phyloP scores from a whole-genome alignment of 371 early-diverging fungal genomes.

The Mortierella sp. region DNA sequence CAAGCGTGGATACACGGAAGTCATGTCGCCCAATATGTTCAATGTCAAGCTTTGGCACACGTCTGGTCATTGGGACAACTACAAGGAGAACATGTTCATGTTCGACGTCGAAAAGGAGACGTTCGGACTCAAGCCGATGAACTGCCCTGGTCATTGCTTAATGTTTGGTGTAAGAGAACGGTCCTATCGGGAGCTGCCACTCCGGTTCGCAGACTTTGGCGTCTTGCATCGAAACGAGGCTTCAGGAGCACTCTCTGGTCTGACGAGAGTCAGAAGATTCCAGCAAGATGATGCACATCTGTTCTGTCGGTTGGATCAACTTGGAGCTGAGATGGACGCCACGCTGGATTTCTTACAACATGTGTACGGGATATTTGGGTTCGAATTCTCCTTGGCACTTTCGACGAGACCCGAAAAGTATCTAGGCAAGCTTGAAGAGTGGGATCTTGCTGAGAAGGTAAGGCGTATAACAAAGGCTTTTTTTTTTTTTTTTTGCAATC shows the following conservation, averaged over 20 bases:
- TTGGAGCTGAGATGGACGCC: slow-evolving; percentile 81
- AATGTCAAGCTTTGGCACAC: slow-evolving; percentile 97
- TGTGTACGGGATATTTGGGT: slow-evolving; percentile 90
- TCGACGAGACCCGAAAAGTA: slow-evolving; percentile 96
- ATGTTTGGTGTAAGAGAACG: slow-evolving; percentile 95
- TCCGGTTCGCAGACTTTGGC: slow-evolving; percentile 99
- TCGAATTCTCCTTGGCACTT: slow-evolving; percentile 85
- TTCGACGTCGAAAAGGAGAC: slow-evolving; percentile 91
- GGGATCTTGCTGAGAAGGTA: slow-evolving; percentile 94
- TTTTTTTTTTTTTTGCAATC: not conserved
- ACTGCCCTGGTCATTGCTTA: slow-evolving; percentile 99
- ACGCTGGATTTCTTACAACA: slow-evolving; percentile 87
- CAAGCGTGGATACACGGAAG: slow-evolving; percentile 86
- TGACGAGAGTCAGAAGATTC: slow-evolving; percentile 99
- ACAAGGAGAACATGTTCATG: slow-evolving; percentile 98
- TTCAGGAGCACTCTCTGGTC: slow-evolving; percentile 96
- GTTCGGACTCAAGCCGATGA: slow-evolving; percentile 99
- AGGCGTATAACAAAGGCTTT: not conserved
- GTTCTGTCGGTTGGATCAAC: slow-evolving; percentile 92
- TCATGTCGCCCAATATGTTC: slow-evolving; percentile 98
- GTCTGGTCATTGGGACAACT: slow-evolving; percentile 99
- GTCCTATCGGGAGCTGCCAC: slow-evolving; percentile 97
- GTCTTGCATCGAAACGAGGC: slow-evolving; percentile 99
- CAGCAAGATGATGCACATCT: slow-evolving; percentile 99
- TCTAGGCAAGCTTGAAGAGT: slow-evolving; percentile 91